Evolutionary conservation across 176 grass and related monocot genomes (phyloP).

Genomic region (Cymbopogon citratus): DNA sequence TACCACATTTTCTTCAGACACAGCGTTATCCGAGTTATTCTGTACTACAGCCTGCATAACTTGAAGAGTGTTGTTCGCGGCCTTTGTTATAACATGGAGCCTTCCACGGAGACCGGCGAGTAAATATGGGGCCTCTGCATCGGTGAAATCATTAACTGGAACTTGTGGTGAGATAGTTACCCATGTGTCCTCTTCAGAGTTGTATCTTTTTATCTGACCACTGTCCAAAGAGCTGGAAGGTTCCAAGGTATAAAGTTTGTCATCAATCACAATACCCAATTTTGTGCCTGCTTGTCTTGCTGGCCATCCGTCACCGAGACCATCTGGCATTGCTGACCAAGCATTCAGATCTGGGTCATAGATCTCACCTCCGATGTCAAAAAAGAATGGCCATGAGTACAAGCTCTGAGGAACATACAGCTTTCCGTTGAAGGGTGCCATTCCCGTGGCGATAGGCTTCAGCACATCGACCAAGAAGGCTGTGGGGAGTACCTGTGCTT

Average conservation of each 20-base stretch:
- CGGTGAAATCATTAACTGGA: constrained; percentile 60
- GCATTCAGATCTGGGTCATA: constrained; percentile 58
- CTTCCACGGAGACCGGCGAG: constrained; percentile 58
- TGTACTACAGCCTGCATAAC: constrained; percentile 48
- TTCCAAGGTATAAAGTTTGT: constrained; percentile 70
- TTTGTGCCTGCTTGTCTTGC: constrained; percentile 74
- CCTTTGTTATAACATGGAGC: constrained; percentile 77
- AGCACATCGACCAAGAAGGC: constrained; percentile 80
- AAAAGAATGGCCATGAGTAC: constrained; percentile 88
- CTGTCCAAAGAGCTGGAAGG: constrained; percentile 68
- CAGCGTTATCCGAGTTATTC: constrained; percentile 6
- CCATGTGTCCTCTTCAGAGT: constrained; percentile 60
- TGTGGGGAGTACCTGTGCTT: constrained; percentile 60
- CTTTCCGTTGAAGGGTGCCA: constrained; percentile 52
- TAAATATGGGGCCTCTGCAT: constrained; percentile 74
- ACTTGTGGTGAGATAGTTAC: constrained; percentile 45
- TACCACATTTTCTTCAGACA: constrained; percentile 23
- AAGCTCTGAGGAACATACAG: constrained; percentile 88
- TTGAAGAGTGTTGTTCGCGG: constrained; percentile 38
- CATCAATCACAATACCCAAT: constrained; percentile 58
- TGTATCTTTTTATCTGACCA: constrained; percentile 68
- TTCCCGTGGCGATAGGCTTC: constrained; percentile 80
- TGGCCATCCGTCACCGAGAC: constrained; percentile 90
- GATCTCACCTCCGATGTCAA: constrained; percentile 85
- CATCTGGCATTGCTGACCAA: constrained; percentile 64